phyloP scores from a whole-genome alignment of 2,329 filamentous ascomycete species.

The Colletotrichum tofieldiae region DNA sequence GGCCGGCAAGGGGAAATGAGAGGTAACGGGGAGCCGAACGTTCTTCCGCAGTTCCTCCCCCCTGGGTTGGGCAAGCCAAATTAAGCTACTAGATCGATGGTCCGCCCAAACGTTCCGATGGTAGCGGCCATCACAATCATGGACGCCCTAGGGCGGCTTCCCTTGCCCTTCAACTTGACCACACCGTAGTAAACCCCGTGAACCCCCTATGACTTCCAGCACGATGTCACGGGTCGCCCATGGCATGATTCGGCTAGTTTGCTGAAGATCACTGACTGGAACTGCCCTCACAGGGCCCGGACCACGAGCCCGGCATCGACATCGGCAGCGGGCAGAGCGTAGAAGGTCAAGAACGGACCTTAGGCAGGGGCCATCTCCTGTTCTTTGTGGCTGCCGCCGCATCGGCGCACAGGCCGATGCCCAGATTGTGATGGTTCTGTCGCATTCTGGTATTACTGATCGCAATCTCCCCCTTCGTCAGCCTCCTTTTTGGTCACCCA shows the following conservation, averaged over 20 bases:
- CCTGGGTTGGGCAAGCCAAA: not conserved
- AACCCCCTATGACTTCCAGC: not conserved
- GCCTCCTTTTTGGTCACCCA: slow-evolving; percentile 16
- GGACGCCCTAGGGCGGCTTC: not conserved
- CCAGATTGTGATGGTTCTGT: slow-evolving; percentile 3
- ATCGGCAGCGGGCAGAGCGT: not conserved
- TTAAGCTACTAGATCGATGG: not conserved
- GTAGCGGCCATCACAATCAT: slow-evolving; percentile 6
- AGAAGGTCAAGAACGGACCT: not conserved
- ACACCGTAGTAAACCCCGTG: not conserved
- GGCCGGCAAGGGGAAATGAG: not conserved
- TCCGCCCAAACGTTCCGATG: slow-evolving; percentile 8
- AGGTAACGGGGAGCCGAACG: not conserved
- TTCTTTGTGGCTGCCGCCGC: slow-evolving; percentile 28
- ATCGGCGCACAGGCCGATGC: slow-evolving; percentile 10
- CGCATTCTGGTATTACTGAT: slow-evolving; percentile 20
- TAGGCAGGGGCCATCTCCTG: not conserved
- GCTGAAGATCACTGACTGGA: not conserved
- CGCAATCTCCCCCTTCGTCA: slow-evolving; percentile 10
- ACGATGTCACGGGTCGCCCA: not conserved
- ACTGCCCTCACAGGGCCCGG: slow-evolving; percentile 12
- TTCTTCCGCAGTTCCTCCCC: slow-evolving; percentile 10
- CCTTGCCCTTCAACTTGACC: not conserved
- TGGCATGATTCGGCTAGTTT: not conserved
- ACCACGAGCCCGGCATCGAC: slow-evolving; percentile 11